phyloP scores from a whole-genome alignment of 2,329 filamentous ascomycete species.

The Scedosporium aurantiacum region DNA sequence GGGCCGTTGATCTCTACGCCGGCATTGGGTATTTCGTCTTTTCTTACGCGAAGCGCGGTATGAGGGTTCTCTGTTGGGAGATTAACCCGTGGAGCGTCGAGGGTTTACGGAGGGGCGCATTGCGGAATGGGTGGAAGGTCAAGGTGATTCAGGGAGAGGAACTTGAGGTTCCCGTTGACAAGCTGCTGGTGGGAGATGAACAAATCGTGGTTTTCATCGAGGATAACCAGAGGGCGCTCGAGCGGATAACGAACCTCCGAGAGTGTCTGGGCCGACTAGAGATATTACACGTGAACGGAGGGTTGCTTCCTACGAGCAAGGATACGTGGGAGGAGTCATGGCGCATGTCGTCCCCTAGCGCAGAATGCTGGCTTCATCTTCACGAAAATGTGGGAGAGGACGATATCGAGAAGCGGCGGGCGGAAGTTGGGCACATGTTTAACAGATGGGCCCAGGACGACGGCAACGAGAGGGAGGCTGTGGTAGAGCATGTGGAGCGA shows the following conservation, averaged over 20 bases:
- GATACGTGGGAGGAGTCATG: conserved; percentile 41
- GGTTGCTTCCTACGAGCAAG: conserved; percentile 48
- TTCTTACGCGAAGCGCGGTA: conserved; percentile 61
- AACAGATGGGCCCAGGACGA: conserved; percentile 20
- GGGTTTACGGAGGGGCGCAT: conserved; percentile 65
- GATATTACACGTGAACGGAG: conserved; percentile 52
- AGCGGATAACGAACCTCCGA: conserved; percentile 26
- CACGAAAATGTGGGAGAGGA: conserved; percentile 53
- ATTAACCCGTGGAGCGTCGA: conserved; percentile 83
- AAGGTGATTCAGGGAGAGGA: conserved; percentile 36
- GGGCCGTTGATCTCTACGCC: conserved; percentile 72
- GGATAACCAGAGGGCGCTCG: conserved; percentile 47
- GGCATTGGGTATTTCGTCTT: conserved; percentile 94
- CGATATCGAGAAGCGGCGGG: conserved; percentile 35
- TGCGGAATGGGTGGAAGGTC: conserved; percentile 55
- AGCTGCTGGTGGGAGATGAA: conserved; percentile 30
- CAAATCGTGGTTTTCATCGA: conserved; percentile 59
- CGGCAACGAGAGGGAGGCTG: conserved; percentile 15
- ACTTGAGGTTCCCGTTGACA: conserved; percentile 24
- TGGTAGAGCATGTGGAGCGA: conserved; percentile 46
- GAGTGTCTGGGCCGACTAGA: conserved; percentile 13
- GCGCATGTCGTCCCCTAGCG: conserved; percentile 25
- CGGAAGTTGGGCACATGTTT: conserved; percentile 38
- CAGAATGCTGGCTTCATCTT: conserved; percentile 48
- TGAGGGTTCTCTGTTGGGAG: conserved; percentile 77